These are phyloP conservation scores for Rhypophila decipiens DNA, from an alignment of 495 filamentous ascomycete species.

Conservation along the genomic window DNA sequence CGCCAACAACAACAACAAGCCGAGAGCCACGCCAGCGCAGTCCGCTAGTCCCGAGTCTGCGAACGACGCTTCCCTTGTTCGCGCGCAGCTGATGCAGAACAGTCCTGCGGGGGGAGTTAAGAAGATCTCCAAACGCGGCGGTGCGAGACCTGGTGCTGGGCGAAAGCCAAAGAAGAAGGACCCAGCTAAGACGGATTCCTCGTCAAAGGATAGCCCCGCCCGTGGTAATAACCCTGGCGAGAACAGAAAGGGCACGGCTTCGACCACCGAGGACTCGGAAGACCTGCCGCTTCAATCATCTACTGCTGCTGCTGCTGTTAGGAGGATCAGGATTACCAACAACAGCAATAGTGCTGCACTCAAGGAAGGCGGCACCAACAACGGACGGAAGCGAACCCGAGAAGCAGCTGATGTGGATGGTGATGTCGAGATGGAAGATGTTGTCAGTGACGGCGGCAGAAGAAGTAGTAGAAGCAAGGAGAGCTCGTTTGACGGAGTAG, in stretches of 20 bases:
- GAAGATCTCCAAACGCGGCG: constrained; percentile 24
- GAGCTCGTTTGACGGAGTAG: background rate
- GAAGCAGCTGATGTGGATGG: background rate
- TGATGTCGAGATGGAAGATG: background rate
- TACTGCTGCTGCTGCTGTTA: background rate
- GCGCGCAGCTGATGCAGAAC: background rate
- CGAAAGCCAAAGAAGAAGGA: constrained; percentile 20
- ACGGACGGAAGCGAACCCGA: background rate
- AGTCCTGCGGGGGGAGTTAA: constrained; percentile 7
- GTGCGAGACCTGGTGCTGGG: constrained; percentile 26
- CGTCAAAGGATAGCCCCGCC: constrained; percentile 1
- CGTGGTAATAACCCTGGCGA: background rate
- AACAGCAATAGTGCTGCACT: no score
- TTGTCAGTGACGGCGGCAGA: background rate
- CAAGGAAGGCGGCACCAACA: no score
- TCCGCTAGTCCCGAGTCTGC: background rate
- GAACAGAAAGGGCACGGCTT: constrained; percentile 1
- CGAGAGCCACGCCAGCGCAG: background rate
- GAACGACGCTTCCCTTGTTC: background rate
- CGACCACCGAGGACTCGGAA: constrained; percentile 9
- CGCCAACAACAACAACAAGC: background rate
- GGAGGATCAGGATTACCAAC: no score
- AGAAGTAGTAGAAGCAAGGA: background rate
- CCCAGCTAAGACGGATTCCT: constrained; percentile 3
- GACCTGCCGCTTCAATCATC: constrained; percentile 10